Percentiles rank a stretch among this genome's conserved stretches.
Evolutionary conservation across 345 rosid species (phyloP).

Genomic region (Eucalyptus fibrosa): DNA sequence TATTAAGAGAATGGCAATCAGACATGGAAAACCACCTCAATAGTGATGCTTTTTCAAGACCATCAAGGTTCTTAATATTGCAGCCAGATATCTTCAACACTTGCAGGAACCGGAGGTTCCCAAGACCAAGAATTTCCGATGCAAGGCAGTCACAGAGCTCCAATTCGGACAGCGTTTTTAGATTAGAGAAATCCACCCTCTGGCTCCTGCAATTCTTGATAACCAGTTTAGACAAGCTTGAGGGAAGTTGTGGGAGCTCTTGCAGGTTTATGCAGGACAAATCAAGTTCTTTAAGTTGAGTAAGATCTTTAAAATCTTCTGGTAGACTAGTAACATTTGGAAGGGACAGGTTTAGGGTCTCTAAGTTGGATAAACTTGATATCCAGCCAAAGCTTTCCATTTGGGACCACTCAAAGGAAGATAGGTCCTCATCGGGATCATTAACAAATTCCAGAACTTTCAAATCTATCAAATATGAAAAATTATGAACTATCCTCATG

Average conservation of each 20-base stretch:
- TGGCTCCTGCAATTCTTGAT: neutral
- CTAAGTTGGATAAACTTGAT: neutral
- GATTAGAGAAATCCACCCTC: neutral
- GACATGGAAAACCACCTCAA: neutral
- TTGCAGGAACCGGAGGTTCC: neutral
- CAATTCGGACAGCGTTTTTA: neutral
- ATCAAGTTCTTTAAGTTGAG: neutral
- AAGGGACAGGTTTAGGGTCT: neutral
- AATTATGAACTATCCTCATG: neutral
- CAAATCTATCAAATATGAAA: neutral
- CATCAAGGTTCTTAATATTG: neutral
- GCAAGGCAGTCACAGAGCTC: neutral
- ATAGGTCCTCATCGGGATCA: neutral
- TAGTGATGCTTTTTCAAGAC: neutral
- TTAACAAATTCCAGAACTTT: neutral
- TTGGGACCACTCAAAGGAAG: neutral
- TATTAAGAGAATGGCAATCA: fast-evolving
- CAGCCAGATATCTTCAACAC: neutral
- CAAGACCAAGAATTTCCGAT: neutral
- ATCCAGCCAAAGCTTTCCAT: neutral
- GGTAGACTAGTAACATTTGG: neutral
- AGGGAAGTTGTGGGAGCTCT: neutral
- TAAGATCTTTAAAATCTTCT: neutral
- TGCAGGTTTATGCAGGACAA: neutral
- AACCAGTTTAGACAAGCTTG: neutral